Conservation (phyloP, 805 yeast species). For the Pichia insulana region DNA sequence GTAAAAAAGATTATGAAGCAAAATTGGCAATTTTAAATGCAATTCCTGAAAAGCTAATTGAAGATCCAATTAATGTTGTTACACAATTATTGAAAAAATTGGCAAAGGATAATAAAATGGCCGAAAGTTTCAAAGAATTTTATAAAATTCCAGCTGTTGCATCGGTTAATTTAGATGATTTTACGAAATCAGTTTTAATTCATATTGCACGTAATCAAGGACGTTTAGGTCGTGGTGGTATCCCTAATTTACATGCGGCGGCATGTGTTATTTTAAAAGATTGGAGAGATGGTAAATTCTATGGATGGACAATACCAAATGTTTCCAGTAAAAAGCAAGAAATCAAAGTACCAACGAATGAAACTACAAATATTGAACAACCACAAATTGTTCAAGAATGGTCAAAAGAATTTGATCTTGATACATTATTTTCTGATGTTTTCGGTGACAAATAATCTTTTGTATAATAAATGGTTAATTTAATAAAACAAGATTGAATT, state of each 20-base stretch:
- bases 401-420: conserved; percentile 92
- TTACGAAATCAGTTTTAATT: conserved; percentile 77
- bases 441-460: conserved; percentile 13
- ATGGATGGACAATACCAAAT: conserved; percentile 82
- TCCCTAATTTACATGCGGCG: conserved; percentile 83
- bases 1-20: conserved; percentile 66
- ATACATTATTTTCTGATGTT: conserved; percentile 54
- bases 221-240: conserved; percentile 84
- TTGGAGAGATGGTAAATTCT: conserved; percentile 94
- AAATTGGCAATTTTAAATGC: conserved; percentile 83
- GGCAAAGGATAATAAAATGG: conserved; percentile 66
- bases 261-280: conserved; percentile 77
- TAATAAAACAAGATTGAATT: too few relatives aligned
- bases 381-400: conserved; percentile 80
- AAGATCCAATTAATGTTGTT: conserved; percentile 80
- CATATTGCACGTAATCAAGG: conserved; percentile 92
- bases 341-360: conserved; percentile 24
- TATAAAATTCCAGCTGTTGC: conserved; percentile 80
- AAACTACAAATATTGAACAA: conserved; percentile 40
- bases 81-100: conserved; percentile 67
- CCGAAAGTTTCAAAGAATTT: conserved; percentile 60
- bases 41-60: conserved; percentile 74
- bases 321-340: conserved; percentile 29
- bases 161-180: conserved; percentile 60
- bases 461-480: neutral